Percentiles rank a stretch among this genome's conserved stretches.
Evolutionary conservation across 371 early-diverging fungal genomes (phyloP).

Genomic region (Saksenaea vasiformis): DNA sequence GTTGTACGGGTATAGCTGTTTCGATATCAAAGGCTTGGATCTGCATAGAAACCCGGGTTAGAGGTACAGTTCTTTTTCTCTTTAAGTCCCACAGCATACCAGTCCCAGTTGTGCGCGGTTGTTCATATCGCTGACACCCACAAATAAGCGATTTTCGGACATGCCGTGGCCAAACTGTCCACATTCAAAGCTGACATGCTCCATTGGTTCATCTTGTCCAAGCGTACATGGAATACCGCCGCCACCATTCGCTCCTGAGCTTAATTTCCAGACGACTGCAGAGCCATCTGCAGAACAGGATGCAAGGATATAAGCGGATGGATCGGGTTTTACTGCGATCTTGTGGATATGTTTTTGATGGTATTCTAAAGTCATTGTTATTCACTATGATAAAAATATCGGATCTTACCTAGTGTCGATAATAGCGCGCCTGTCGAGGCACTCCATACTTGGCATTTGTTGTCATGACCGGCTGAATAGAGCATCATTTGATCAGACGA

Average conservation of each 20-base stretch:
- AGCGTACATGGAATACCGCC: constrained; percentile 30
- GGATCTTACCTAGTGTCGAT: constrained; percentile 41
- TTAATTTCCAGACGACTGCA: constrained; percentile 39
- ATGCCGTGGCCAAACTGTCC: constrained; percentile 37
- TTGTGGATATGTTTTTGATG: constrained; percentile 14
- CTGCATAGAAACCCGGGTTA: constrained; percentile 9
- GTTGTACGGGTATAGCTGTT: constrained; percentile 4
- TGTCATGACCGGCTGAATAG: constrained; percentile 37
- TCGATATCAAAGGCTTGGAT: constrained; percentile 30
- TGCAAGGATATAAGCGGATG: constrained; percentile 27
- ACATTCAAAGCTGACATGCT: constrained; percentile 26
- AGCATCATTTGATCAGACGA: constrained; percentile 31
- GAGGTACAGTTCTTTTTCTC: background rate
- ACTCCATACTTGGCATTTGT: constrained; percentile 34
- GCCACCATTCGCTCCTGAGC: constrained; percentile 26
- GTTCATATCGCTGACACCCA: constrained; percentile 24
- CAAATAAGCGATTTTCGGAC: constrained; percentile 22
- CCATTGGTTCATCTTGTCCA: constrained; percentile 11
- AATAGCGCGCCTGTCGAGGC: constrained; percentile 20
- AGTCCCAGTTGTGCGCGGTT: constrained; percentile 23
- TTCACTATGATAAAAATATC: too few species aligned
- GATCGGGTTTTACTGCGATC: constrained; percentile 12
- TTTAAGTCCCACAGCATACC: constrained; percentile 14
- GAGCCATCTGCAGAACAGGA: constrained; percentile 40
- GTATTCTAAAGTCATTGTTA: constrained; percentile 7